A percentile compares a stretch with the other conserved stretches of the same genome.
Evolutionary conservation across 1,284 basidiomycete genomes (phyloP).

Genomic region (Porogramme epimiltina): DNA sequence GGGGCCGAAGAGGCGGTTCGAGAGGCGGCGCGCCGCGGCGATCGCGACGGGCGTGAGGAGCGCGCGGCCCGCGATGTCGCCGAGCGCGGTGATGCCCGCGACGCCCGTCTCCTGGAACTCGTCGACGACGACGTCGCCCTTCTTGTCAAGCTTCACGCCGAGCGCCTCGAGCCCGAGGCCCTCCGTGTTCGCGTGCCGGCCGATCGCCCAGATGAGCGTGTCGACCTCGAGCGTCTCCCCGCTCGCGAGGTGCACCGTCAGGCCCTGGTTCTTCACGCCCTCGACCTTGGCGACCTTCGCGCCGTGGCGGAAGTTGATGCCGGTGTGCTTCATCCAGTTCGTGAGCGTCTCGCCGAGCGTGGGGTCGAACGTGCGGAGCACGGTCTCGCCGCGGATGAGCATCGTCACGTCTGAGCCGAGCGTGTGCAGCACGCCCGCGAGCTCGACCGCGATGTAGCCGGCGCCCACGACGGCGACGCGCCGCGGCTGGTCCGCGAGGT

Average conservation of each 20-base stretch:
- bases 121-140: slow-evolving; percentile 87
- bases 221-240: slow-evolving; percentile 88
- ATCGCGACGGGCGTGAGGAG: slow-evolving; percentile 98
- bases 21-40: slow-evolving; percentile 88
- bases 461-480: slow-evolving; percentile 94
- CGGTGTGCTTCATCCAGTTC: slow-evolving; percentile 95
- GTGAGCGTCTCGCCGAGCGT: slow-evolving; percentile 84
- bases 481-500: slow-evolving; percentile 87
- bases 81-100: slow-evolving; percentile 79
- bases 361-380: slow-evolving; percentile 93
- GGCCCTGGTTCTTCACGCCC: slow-evolving; percentile 64
- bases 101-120: slow-evolving; percentile 89
- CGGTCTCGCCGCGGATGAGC: slow-evolving; percentile 87
- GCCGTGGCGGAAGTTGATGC: slow-evolving; percentile 84
- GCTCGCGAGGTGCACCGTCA: slow-evolving; percentile 71
- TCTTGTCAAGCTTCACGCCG: slow-evolving; percentile 76
- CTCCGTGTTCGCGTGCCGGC: slow-evolving; percentile 82
- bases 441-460: slow-evolving; percentile 96
- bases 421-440: slow-evolving; percentile 87
- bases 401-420: slow-evolving; percentile 91
- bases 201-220: slow-evolving; percentile 92
- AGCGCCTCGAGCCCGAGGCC: slow-evolving; percentile 78
- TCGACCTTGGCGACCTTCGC: slow-evolving; percentile 80
- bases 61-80: slow-evolving; percentile 92
- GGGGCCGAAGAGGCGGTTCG: slow-evolving; percentile 90